Evolutionary conservation across 345 rosid genomes (phyloP), one percentile per base, ranked within the genome.

Genomic region (Pugionium cornutum): DNA sequence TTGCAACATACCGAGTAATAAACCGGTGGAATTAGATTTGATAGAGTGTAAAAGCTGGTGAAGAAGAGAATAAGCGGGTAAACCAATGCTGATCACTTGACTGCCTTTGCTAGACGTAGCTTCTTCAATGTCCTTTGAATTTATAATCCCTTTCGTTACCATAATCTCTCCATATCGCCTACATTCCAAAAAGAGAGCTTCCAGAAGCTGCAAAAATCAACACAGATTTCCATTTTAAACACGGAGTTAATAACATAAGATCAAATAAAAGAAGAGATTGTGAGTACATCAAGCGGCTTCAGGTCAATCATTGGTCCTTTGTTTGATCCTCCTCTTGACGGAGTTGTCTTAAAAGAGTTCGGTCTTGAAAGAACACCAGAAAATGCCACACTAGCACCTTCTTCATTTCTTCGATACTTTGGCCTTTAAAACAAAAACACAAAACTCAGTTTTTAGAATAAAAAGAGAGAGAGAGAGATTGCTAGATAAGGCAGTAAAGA

Each of bases 61-160:
- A 31, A 88, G 91, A 62, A 88, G 78, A 72, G 91, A 83, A 75
- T 88, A 91, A 62, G 97, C 91, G 1, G 96, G 99, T 66, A 95
- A 79, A 18, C 99, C 97, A n/a, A 80, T 65, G 78, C 87, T 84
- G 36, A 95, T 74, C 62, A 91, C 92, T 37, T 58, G 75, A 47
- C 92, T 78, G 54, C 91, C 85, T 37, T 77, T 82, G 7, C 66
- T 79, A 31, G 89, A 82, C 67, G 76, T 91, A 27, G 89, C 91
- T 55, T 88, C 91, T 68, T 85, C 92, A 0, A 89, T 85, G 80
- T 95, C 99, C 68, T 84, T 77, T 10, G 62, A 74, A 4, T 95
- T 87, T 72, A 91, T 85, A 31, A 91, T 60, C 58, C 97, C 99
- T 74, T 86, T 83, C 2, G 79, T 68, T 44, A 85, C 76, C 87